Base-by-base conservation (phyloP, 352 stramenopile species). In the Globisporangium polare region DNA sequence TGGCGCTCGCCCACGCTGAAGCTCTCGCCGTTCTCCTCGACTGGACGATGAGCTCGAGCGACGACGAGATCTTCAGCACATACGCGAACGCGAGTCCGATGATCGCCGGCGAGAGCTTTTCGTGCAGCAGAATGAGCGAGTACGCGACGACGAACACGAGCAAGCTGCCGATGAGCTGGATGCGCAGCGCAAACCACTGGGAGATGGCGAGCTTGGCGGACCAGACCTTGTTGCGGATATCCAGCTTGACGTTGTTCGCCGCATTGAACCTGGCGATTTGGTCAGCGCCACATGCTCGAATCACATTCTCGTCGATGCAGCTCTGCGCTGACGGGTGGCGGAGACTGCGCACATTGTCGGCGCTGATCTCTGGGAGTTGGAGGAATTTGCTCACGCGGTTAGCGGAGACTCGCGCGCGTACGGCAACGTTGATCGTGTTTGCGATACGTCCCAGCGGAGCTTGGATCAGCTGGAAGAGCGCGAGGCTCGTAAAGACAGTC, bases 31-130 rank as follows among this genome's bases (percentile, higher is more conserved):
- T 88, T 88, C 55, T 98, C 90, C 49, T 92, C 80, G 78, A 72
- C 22, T 86, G 94, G 17, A 97, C 80, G 1, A 86, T 73, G 1
- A 67, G 72, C 66, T 97, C 89, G 1, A 80, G 69, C 51, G 96
- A 67, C 66, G n/a, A 69, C 68, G 88, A 57, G 90, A 85, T 47
- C 86, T 85, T 39, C 67, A 77, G 46, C 61, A 95, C 74, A 73
- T 93, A 97, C 31, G 84, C 80, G 41, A 97, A 89, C 4, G 93
- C 68, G 1, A 97, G 65, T 0, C 74, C 90, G 15, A 85, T 70
- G 20, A 97, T 58, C 13, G 89, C 89, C n/a, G 88, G 70, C 8
- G 57, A 59, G 5, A 78, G 54, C 15, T 55, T 10, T 10, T 78
- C 39, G 26, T 58, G 69, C 0, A 77, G 62, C 12, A 86, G 9